phyloP scores from a whole-genome alignment of 139 green algal genomes.

The Spirogloea muscicola region DNA sequence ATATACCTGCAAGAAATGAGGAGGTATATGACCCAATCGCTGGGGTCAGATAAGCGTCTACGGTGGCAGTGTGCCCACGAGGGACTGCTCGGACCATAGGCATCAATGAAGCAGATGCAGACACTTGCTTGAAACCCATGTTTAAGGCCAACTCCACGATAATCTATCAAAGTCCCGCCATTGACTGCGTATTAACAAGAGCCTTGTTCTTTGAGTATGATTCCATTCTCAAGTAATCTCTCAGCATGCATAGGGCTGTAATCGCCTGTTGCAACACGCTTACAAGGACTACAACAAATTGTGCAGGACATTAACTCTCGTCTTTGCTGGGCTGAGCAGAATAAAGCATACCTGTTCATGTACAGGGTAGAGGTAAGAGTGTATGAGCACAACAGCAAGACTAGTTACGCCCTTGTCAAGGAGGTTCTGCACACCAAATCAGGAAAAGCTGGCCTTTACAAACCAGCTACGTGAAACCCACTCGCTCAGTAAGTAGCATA shows the following conservation, averaged over 20 bases:
- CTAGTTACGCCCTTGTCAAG: constrained; percentile 69
- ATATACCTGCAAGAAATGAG: constrained; percentile 32
- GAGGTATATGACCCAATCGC: constrained; percentile 59
- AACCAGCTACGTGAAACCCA: no score
- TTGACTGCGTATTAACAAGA: no score
- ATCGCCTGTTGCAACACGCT: no score
- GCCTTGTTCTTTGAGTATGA: no score
- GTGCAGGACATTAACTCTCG: no score
- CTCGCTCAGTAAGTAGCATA: no score
- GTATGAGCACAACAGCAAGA: constrained; percentile 89
- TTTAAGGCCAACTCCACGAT: constrained; percentile 21
- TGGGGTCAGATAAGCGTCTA: constrained; percentile 83
- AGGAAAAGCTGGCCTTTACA: no score
- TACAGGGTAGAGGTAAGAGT: constrained; percentile 81
- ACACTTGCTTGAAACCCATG: constrained; percentile 67
- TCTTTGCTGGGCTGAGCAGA: no score
- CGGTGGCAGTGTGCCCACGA: constrained; percentile 86
- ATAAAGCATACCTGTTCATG: constrained; percentile 72
- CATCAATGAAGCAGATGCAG: constrained; percentile 76
- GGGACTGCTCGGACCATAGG: constrained; percentile 98
- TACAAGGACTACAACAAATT: no score
- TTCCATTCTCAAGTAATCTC: no score
- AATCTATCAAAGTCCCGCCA: no score
- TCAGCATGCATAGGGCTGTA: no score
- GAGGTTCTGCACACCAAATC: constrained; percentile 59